phyloP scores from a whole-genome alignment of 495 filamentous ascomycete species.

The Hyaloscypha finlandica region DNA sequence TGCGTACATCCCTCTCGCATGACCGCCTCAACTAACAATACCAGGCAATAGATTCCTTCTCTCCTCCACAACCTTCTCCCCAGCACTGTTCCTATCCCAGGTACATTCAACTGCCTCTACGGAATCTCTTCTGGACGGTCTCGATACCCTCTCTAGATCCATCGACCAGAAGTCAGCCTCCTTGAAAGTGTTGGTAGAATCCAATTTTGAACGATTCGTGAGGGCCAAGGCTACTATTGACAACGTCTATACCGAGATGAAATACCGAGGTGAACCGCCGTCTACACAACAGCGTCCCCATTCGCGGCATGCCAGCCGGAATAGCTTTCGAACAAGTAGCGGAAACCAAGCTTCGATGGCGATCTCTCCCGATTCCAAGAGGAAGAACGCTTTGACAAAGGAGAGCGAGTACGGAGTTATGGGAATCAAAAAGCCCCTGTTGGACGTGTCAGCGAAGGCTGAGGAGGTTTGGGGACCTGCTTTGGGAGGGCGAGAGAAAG shows the following conservation, averaged over 20 bases:
- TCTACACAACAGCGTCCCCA: conserved; percentile 45
- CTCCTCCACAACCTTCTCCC: conserved; percentile 93
- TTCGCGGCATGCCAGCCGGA: conserved; percentile 62
- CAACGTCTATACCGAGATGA: conserved; percentile 98
- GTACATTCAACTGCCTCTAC: conserved; percentile 84
- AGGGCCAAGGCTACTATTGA: conserved; percentile 95
- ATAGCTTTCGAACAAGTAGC: conserved; percentile 59
- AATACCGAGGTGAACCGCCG: conserved; percentile 74
- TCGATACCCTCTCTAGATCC: conserved; percentile 79
- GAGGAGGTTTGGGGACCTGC: conserved; percentile 98
- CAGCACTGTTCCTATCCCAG: conserved; percentile 86
- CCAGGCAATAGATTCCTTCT: conserved; percentile 91
- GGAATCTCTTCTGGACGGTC: conserved; percentile 71
- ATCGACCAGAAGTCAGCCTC: conserved; percentile 98
- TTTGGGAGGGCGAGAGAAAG: conserved; percentile 86
- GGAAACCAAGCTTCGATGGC: conserved; percentile 34
- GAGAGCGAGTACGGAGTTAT: conserved; percentile 94
- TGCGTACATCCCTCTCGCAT: conserved; percentile 42
- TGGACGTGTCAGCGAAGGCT: conserved; percentile 88
- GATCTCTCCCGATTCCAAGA: conserved; percentile 46
- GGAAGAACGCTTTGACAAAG: conserved; percentile 87
- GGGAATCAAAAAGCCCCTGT: conserved; percentile 82
- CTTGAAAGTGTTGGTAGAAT: conserved; percentile 91
- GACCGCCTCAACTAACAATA: conserved; percentile 8
- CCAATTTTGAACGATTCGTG: conserved; percentile 97